These are phyloP conservation scores for Ophiostoma quercus DNA, from an alignment of 2,329 filamentous ascomycete species.

Conservation along the genomic window DNA sequence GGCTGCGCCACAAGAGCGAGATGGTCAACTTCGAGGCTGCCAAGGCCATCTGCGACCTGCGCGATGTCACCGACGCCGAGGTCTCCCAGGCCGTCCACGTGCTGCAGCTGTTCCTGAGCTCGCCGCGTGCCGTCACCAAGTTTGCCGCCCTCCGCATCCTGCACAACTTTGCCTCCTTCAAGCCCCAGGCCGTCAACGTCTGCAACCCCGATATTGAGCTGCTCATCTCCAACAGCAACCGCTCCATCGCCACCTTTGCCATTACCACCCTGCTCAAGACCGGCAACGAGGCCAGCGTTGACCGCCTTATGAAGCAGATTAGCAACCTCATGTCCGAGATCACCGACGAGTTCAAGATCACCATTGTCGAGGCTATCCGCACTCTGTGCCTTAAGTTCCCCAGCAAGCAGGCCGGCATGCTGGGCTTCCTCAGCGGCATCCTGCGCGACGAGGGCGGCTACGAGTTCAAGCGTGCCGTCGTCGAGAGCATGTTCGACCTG, in stretches of 20 bases:
- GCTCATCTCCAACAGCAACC: conserved; percentile 93
- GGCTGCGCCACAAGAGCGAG: conserved; percentile 97
- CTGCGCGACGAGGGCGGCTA: conserved; percentile 94
- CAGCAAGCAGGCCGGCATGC: conserved; percentile 95
- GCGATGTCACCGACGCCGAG: conserved; percentile 86
- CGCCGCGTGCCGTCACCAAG: conserved; percentile 90
- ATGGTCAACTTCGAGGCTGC: conserved; percentile 99
- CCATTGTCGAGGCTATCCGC: conserved; percentile 97
- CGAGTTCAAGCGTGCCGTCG: conserved; percentile 95
- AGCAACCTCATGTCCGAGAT: conserved; percentile 98
- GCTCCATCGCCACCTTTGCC: conserved; percentile 95
- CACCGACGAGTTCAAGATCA: conserved; percentile 99
- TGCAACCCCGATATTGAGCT: conserved; percentile 98
- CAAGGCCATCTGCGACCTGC: conserved; percentile 94
- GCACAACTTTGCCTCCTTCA: conserved; percentile 94
- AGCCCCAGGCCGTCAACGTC: conserved; percentile 81
- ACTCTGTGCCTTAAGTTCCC: conserved; percentile 97
- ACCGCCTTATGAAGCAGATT: conserved; percentile 97
- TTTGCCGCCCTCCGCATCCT: conserved; percentile 95
- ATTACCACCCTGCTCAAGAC: conserved; percentile 98
- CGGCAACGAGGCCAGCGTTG: conserved; percentile 93
- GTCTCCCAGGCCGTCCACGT: conserved; percentile 90
- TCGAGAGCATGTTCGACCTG: conserved; percentile 98
- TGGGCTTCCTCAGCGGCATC: conserved; percentile 94
- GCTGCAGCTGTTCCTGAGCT: conserved; percentile 92